phyloP scores from a whole-genome alignment of 345 rosid species.

The Mangifera indica region DNA sequence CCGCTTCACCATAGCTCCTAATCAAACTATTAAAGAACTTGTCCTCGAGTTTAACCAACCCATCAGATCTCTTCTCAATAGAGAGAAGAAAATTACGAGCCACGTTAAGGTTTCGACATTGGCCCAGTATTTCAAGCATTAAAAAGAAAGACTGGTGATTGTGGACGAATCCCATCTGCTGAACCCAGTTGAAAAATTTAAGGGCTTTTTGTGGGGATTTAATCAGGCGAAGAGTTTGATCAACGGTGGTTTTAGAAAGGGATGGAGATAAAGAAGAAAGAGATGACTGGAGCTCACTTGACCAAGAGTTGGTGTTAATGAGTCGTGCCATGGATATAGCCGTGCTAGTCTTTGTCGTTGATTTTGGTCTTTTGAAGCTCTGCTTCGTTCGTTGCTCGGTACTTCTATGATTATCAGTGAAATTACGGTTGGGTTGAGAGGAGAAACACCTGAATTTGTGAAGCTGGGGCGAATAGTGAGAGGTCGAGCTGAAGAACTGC shows the following conservation, averaged over 20 bases:
- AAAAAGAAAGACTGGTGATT: constrained; percentile 50
- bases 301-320: constrained; percentile 55
- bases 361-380: constrained; percentile 9
- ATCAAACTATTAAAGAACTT: constrained; percentile 74
- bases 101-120: constrained; percentile 53
- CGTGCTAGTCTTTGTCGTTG: constrained; percentile 41
- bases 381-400: background rate
- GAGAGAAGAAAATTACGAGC: constrained; percentile 78
- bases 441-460: background rate
- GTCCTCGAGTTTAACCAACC: constrained; percentile 56
- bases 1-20: constrained; percentile 4
- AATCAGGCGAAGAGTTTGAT: constrained; percentile 58
- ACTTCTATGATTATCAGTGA: background rate
- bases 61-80: constrained; percentile 56
- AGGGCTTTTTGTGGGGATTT: constrained; percentile 55
- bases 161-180: constrained; percentile 46
- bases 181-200: constrained; percentile 63
- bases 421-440: background rate
- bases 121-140: constrained; percentile 68
- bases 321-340: constrained; percentile 43
- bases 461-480: background rate
- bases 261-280: constrained; percentile 49
- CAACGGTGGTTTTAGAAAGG: constrained; percentile 51
- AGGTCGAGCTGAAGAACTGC: background rate
- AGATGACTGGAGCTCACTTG: constrained; percentile 54